Evolutionary conservation across 495 filamentous ascomycete genomes (phyloP).

Genomic region (Penicillium nucicola): DNA sequence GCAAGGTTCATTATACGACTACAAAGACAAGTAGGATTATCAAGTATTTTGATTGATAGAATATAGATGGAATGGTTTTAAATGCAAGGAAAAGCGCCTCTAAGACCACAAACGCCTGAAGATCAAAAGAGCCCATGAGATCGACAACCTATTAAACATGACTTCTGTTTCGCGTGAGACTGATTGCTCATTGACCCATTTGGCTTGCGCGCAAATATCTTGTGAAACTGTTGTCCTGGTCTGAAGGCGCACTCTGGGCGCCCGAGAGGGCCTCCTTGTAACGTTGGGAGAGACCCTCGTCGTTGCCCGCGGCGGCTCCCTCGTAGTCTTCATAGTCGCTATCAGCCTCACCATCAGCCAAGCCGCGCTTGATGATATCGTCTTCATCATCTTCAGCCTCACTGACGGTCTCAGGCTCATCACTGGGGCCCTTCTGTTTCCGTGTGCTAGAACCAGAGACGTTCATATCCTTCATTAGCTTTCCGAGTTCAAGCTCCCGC

Average conservation of each 20-base stretch:
- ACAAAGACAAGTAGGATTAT: background rate
- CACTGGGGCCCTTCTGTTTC: conserved; percentile 18
- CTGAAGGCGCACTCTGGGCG: conserved; percentile 24
- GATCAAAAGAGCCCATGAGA: background rate
- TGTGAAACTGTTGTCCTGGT: conserved; percentile 47
- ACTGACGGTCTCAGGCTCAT: conserved; percentile 47
- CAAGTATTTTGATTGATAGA: background rate
- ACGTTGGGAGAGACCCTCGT: conserved; percentile 41
- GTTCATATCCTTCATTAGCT: conserved; percentile 92
- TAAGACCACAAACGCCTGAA: conserved; percentile 4
- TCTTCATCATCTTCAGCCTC: conserved; percentile 49
- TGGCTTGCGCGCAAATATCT: conserved; percentile 43
- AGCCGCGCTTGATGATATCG: conserved; percentile 27
- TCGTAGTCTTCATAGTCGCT: conserved; percentile 33
- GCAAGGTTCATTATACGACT: background rate
- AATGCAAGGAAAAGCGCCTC: conserved; percentile 5
- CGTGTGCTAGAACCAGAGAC: conserved; percentile 52
- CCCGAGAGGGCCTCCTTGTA: conserved; percentile 44
- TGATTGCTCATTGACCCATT: conserved; percentile 25
- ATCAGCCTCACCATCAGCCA: conserved; percentile 32
- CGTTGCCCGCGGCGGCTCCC: conserved; percentile 30
- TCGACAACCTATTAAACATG: conserved; percentile 13
- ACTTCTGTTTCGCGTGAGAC: background rate
- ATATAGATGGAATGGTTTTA: background rate
- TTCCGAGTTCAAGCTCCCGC: conserved; percentile 77